Conservation (phyloP, 306 rosid genomes). For the Purshia tridentata region DNA sequence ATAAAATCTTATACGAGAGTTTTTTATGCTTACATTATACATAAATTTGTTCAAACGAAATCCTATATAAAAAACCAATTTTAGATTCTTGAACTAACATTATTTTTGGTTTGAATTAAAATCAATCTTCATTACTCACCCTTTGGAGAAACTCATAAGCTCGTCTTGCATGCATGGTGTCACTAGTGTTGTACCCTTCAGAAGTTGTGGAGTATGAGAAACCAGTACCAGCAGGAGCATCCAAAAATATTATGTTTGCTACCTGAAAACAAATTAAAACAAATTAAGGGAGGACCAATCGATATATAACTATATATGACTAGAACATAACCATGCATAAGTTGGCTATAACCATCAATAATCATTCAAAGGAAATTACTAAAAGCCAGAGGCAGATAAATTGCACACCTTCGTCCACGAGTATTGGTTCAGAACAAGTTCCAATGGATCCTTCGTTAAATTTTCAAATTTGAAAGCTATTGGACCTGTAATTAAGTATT, state of each 20-base stretch:
- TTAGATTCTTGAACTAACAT: no score
- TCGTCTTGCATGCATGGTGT: neutral
- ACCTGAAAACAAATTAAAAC: constrained; percentile 14
- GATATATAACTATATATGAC: no score
- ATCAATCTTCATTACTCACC: neutral
- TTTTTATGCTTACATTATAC: no score
- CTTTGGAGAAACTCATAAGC: constrained; percentile 17
- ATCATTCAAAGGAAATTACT: neutral
- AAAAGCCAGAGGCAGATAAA: neutral
- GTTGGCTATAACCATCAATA: no score
- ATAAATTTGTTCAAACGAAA: no score
- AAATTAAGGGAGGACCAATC: neutral
- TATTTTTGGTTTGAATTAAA: no score
- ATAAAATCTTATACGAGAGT: no score
- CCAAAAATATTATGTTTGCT: constrained; percentile 31
- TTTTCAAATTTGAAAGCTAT: constrained; percentile 24
- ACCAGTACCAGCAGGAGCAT: constrained; percentile 36
- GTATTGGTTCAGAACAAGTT: constrained; percentile 25
- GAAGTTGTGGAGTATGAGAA: constrained; percentile 28
- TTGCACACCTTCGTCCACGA: constrained; percentile 34
- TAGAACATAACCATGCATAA: no score
- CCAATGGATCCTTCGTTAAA: neutral
- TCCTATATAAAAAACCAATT: no score
- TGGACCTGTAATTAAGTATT: constrained; percentile 26
- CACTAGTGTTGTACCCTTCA: constrained; percentile 17